These are phyloP conservation scores for Fusarium sp. DNA, from an alignment of 2,329 filamentous ascomycete species.

Conservation along the genomic window DNA sequence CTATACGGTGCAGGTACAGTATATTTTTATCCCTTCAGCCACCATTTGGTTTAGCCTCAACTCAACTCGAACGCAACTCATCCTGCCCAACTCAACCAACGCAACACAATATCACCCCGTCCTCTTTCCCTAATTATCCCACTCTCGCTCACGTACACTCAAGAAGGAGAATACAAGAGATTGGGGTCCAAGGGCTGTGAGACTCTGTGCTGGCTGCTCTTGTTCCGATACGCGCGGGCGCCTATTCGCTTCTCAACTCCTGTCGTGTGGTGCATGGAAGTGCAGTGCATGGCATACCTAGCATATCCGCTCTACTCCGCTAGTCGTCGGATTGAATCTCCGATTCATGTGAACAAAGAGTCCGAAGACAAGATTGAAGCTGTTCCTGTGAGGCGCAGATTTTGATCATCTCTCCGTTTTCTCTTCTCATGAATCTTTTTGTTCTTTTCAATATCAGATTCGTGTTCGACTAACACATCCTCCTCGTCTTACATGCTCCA, in stretches of 20 bases:
- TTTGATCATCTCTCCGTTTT: constrained; percentile 5
- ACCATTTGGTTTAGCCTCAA: constrained; percentile 34
- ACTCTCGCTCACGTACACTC: neutral
- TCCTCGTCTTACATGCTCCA: constrained; percentile 17
- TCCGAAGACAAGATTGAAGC: constrained; percentile 5
- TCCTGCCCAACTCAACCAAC: constrained; percentile 14
- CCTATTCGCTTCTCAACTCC: constrained; percentile 33
- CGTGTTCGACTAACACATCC: constrained; percentile 17
- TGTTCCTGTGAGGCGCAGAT: constrained; percentile 27
- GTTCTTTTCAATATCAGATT: constrained; percentile 7
- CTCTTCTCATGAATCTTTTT: constrained; percentile 18
- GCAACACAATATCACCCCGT: constrained; percentile 17
- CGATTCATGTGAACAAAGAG: constrained; percentile 16
- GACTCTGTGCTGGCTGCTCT: constrained; percentile 7
- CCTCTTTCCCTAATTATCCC: neutral
- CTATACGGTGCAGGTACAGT: constrained; percentile 35
- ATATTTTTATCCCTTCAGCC: constrained; percentile 43
- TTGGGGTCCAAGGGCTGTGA: constrained; percentile 1
- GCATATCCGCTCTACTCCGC: constrained; percentile 23
- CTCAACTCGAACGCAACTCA: constrained; percentile 17
- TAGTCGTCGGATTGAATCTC: constrained; percentile 36
- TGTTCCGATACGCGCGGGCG: constrained; percentile 32
- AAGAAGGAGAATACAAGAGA: neutral
- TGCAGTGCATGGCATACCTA: constrained; percentile 18
- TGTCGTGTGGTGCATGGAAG: constrained; percentile 25